Conservation (phyloP, 1,284 basidiomycete genomes). For the Meira miltonrushii region DNA sequence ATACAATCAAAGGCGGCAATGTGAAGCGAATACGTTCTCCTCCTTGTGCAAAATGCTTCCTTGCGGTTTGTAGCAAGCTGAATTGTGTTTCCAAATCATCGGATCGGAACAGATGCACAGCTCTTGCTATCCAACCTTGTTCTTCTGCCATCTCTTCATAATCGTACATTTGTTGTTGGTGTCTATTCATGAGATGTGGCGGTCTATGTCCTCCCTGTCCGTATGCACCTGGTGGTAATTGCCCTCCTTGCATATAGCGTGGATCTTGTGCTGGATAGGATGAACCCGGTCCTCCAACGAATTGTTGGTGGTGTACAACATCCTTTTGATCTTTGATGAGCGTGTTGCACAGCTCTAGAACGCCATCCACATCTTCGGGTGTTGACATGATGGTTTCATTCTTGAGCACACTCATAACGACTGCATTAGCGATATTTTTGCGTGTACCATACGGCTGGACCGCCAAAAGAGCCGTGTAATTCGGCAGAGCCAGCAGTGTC, state of each 20-base stretch:
- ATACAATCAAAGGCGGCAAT: constrained; percentile 44
- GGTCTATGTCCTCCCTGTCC: constrained; percentile 14
- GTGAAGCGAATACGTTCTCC: constrained; percentile 48
- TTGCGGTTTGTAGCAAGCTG: constrained; percentile 43
- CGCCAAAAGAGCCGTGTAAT: constrained; percentile 38
- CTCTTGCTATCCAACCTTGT: constrained; percentile 47
- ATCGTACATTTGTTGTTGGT: constrained; percentile 16
- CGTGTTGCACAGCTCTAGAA: constrained; percentile 43
- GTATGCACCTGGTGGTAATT: neutral
- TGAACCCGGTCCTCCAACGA: neutral
- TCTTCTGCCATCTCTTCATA: constrained; percentile 49
- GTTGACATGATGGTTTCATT: constrained; percentile 47
- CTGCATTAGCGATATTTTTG: constrained; percentile 46
- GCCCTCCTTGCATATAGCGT: neutral
- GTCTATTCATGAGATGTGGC: neutral
- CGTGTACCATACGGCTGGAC: constrained; percentile 43
- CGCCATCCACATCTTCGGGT: constrained; percentile 49
- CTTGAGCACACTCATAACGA: constrained; percentile 44
- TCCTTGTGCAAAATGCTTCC: constrained; percentile 45
- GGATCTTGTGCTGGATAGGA: constrained; percentile 8
- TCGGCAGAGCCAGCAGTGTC: constrained; percentile 46
- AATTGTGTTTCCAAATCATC: constrained; percentile 47
- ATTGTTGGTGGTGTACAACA: neutral
- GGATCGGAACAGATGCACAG: constrained; percentile 49
- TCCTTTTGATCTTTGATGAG: constrained; percentile 45